Percentiles rank a stretch among this genome's conserved stretches.
phyloP scores from a whole-genome alignment of 495 filamentous ascomycete species.

The Penicillium turbatum region DNA sequence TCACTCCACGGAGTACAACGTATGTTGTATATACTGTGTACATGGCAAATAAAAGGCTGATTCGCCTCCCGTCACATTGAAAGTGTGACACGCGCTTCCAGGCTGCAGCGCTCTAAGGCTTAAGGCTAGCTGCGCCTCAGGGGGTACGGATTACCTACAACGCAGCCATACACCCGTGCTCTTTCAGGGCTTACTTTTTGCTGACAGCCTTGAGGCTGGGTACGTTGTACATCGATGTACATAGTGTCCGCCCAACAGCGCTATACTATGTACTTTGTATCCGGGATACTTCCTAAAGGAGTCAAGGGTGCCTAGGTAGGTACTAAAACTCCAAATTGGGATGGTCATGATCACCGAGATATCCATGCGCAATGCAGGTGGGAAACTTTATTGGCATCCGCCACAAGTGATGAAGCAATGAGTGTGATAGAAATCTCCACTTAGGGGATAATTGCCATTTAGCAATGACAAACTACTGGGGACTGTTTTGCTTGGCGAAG shows the following conservation, averaged over 20 bases:
- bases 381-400: constrained; percentile 5
- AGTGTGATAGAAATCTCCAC: not conserved
- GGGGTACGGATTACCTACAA: not conserved
- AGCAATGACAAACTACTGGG: not conserved
- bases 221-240: too few relatives aligned
- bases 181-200: not conserved
- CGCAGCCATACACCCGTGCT: not conserved
- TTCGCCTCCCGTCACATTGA: not conserved
- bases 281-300: not conserved
- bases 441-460: not conserved
- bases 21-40: too few relatives aligned
- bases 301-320: constrained; percentile 7
- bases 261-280: too few relatives aligned
- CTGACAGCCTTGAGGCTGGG: not conserved
- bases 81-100: constrained; percentile 12
- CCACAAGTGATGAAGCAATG: not conserved
- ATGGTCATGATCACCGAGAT: constrained; percentile 9
- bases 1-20: too few relatives aligned
- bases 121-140: constrained; percentile 27
- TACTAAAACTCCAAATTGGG: constrained; percentile 1
- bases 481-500: not conserved
- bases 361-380: not conserved
- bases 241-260: too few relatives aligned
- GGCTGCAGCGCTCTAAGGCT: constrained; percentile 42
- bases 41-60: too few relatives aligned